Base-by-base conservation (phyloP, 2,329 filamentous ascomycete species). In the Ustulina deusta region DNA sequence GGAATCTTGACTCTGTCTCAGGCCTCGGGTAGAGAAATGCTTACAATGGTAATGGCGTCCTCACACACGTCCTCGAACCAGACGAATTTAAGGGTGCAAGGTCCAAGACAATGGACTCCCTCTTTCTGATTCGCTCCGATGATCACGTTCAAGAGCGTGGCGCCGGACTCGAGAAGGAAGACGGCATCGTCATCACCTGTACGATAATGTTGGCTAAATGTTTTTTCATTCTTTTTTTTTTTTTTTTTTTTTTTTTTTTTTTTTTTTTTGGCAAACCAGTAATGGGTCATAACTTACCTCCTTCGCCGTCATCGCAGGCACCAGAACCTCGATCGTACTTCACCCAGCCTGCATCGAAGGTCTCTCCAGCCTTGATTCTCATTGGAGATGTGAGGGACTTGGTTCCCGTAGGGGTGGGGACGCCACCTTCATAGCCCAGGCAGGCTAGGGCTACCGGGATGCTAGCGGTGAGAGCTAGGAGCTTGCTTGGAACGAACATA, bases 301-400 rank as follows among this genome's bases (percentile, higher is more conserved):
- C 82, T 72, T 85, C 83, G 10, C 72, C 73, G 20, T 76, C 80
- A 22, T 74, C 78, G 77, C 83, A 85, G 34, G 68, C 68, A 22
- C 65, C 65, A 5, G 75, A 73, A 29, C 81, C 80, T 44, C 80
- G 79, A 68, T 82, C 81, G 62, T 78, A 82, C 65, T 77, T 77
- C 17, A 75, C 74, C 78, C 77, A 79, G 44, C 74, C 73, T 44
- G 75, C 79, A 60, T 80, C 79, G 60, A 74, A 80, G n/a, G 75
- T 74, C 51, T 76, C 56, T 3, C 77, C 76, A 5, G 77, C 73
- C 44, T 68, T 63, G 51, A 79, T 72, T 66, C 73, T 75, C 55
- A 79, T 79, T 11, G 78, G 76, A 1, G 70, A 67, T 44, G 72
- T 75, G 55, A 73, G 75, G 32, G 71, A 67, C 59, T 76, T 74